These are phyloP conservation scores for Alternaria infectoria DNA, from an alignment of 2,329 filamentous ascomycete genomes.

Conservation along the genomic window DNA sequence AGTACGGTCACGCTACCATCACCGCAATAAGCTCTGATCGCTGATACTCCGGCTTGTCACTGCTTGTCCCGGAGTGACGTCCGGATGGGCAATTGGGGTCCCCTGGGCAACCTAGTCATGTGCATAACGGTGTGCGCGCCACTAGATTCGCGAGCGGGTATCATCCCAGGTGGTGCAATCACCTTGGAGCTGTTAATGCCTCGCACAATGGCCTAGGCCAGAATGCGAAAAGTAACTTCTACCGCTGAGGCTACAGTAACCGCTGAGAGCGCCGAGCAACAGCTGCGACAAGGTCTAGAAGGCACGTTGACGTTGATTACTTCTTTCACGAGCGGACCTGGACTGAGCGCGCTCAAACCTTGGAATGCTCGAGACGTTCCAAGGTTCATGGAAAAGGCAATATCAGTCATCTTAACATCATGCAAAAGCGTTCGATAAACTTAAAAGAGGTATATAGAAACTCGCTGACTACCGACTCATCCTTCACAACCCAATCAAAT, in stretches of 20 bases:
- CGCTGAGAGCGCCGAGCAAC: conserved; percentile 1
- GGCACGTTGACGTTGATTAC: neutral
- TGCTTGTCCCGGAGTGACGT: neutral
- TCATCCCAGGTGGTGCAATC: neutral
- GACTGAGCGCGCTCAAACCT: neutral
- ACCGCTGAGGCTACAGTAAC: neutral
- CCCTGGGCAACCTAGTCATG: neutral
- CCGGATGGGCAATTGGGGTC: neutral
- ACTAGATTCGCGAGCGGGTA: conserved; percentile 3
- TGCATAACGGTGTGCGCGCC: neutral
- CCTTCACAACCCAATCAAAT: conserved; percentile 12
- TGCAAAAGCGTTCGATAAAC: neutral
- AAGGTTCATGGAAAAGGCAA: neutral
- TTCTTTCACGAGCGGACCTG: neutral
- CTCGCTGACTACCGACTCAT: conserved; percentile 11
- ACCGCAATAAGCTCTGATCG: neutral
- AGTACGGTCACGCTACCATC: neutral
- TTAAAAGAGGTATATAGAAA: conserved; percentile 10
- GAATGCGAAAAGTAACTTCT: neutral
- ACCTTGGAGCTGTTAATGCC: neutral
- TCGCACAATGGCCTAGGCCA: neutral
- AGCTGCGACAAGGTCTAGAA: neutral
- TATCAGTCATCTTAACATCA: neutral
- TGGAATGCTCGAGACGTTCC: neutral
- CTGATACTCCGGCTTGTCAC: neutral